Percentiles rank a stretch among this genome's conserved stretches.
Evolutionary conservation across 306 rosid genomes (phyloP).

Genomic region (Cicer bijugum): DNA sequence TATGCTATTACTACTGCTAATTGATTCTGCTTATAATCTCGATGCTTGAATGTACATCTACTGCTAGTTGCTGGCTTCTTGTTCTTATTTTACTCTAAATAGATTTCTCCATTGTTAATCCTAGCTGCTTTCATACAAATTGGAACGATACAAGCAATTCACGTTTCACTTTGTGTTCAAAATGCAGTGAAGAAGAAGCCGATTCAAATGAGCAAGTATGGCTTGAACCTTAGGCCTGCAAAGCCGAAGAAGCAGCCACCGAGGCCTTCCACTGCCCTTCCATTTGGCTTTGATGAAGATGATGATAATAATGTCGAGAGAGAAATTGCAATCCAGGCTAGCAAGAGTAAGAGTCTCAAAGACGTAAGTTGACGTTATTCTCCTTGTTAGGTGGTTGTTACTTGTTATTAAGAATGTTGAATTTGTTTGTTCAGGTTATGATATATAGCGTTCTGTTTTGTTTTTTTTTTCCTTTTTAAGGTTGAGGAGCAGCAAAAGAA

Average conservation of each 20-base stretch:
- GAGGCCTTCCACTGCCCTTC: constrained; percentile 58
- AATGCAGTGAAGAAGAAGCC: constrained; percentile 29
- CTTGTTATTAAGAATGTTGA: not conserved
- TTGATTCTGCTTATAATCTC: constrained; percentile 5
- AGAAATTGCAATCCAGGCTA: constrained; percentile 83
- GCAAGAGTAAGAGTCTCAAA: constrained; percentile 76
- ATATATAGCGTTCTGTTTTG: constrained; percentile 34
- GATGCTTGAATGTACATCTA: constrained; percentile 20
- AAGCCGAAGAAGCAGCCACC: constrained; percentile 63
- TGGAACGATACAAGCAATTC: constrained; percentile 26
- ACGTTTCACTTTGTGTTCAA: constrained; percentile 23
- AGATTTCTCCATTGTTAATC: not conserved
- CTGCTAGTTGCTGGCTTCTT: not conserved
- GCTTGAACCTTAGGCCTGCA: constrained; percentile 72
- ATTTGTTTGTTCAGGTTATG: not conserved
- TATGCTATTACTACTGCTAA: not conserved
- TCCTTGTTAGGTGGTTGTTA: not conserved
- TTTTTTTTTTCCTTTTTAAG: constrained; percentile 38
- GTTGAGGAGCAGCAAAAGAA: constrained; percentile 86
- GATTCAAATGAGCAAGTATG: constrained; percentile 76
- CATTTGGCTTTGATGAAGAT: constrained; percentile 68
- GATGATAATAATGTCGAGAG: constrained; percentile 76
- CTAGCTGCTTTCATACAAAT: not conserved
- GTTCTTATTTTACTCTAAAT: not conserved
- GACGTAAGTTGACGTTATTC: constrained; percentile 55